phyloP scores from a whole-genome alignment of 495 filamentous ascomycete species.

The Jackrogersella multiformis region DNA sequence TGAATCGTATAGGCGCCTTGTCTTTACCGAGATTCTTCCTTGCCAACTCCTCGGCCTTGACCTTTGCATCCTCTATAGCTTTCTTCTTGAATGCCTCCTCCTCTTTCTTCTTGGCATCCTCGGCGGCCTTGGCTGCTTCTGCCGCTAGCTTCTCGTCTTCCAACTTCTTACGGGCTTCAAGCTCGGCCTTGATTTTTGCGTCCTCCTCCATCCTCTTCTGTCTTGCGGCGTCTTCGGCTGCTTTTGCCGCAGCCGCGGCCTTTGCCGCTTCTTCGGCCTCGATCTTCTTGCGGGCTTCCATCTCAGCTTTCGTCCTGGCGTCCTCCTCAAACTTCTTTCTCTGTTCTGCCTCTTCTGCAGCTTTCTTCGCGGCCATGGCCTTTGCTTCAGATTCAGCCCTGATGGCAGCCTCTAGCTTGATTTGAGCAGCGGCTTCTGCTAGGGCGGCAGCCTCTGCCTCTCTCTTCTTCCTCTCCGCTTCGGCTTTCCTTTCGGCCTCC shows the following conservation, averaged over 20 bases:
- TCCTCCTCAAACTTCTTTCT: slow-evolving; percentile 52
- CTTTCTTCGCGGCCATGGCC: slow-evolving; percentile 52
- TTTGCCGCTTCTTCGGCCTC: slow-evolving; percentile 46
- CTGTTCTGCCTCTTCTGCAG: slow-evolving; percentile 60
- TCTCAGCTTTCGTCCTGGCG: slow-evolving; percentile 43
- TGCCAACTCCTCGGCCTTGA: slow-evolving; percentile 62
- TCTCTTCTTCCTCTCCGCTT: slow-evolving; percentile 61
- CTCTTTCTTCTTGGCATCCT: slow-evolving; percentile 51
- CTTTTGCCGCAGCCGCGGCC: slow-evolving; percentile 33
- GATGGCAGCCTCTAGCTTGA: slow-evolving; percentile 52
- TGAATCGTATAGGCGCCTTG: slow-evolving; percentile 75
- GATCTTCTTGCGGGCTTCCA: slow-evolving; percentile 47
- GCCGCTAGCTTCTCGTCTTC: slow-evolving; percentile 50
- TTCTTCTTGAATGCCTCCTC: slow-evolving; percentile 59
- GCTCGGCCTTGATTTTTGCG: slow-evolving; percentile 56
- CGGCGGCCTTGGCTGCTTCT: slow-evolving; percentile 43
- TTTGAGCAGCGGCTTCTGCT: slow-evolving; percentile 52
- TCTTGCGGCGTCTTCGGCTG: slow-evolving; percentile 38
- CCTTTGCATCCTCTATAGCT: slow-evolving; percentile 53
- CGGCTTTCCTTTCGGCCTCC: slow-evolving; percentile 54
- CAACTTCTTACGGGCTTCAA: slow-evolving; percentile 54
- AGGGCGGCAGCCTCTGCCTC: slow-evolving; percentile 60
- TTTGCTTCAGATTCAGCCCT: slow-evolving; percentile 55
- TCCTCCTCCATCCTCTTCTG: slow-evolving; percentile 43
- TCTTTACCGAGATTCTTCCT: slow-evolving; percentile 56